A percentile compares a stretch with the other conserved stretches of the same genome.
Conservation (phyloP, 129 eudicot genomes). For the Flaveria bidentis region DNA sequence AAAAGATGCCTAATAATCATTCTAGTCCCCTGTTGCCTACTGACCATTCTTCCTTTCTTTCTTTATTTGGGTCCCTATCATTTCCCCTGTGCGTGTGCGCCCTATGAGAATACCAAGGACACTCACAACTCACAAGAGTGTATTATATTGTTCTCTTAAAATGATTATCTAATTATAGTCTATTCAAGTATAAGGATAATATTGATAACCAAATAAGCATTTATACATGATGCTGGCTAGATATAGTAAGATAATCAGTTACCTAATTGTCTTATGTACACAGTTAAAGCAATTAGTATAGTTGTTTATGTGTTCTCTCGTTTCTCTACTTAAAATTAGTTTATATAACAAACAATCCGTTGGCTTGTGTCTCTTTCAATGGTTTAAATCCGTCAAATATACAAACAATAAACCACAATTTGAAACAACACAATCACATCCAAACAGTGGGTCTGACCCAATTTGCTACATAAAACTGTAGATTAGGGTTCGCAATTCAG, state of each 20-base stretch:
- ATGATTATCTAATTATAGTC: neutral
- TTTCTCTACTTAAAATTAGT: too few relatives aligned
- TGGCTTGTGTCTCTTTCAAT: too few relatives aligned
- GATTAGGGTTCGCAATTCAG: too few relatives aligned
- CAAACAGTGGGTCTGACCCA: neutral
- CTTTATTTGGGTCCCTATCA: conserved; percentile 51
- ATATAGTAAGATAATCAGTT: neutral
- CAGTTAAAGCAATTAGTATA: neutral
- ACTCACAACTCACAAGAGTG: conserved; percentile 24
- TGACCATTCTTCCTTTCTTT: conserved; percentile 41
- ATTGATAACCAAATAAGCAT: neutral
- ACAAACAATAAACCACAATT: too few relatives aligned
- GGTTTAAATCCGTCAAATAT: too few relatives aligned
- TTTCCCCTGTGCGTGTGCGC: conserved; percentile 36
- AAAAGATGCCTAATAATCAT: conserved; percentile 42
- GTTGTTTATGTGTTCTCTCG: too few relatives aligned
- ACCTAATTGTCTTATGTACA: too few relatives aligned
- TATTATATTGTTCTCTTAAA: neutral
- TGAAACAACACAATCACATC: neutral
- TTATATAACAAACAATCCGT: too few relatives aligned
- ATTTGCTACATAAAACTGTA: neutral
- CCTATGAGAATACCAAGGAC: conserved; percentile 11
- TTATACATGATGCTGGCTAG: neutral
- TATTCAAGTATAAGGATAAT: neutral
- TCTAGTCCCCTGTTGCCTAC: conserved; percentile 29